Percentiles rank a stretch among this genome's conserved stretches.
These are phyloP conservation scores for Tolypocladium paradoxum DNA, from an alignment of 2,329 filamentous ascomycete genomes.

Conservation along the genomic window DNA sequence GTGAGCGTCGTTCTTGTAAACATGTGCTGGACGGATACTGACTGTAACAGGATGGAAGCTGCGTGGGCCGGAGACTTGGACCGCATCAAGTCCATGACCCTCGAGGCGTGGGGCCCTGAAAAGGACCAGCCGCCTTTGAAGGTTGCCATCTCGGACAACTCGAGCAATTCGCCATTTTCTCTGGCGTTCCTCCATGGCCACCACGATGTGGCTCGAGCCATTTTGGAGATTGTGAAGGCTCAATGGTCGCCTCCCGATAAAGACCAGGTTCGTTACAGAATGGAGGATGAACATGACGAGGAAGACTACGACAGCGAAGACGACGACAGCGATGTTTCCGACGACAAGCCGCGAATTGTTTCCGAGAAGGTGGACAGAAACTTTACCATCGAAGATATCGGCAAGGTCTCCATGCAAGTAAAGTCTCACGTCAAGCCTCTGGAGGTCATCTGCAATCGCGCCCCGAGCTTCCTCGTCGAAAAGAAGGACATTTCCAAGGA, in stretches of 20 bases:
- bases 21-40: neutral
- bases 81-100: slow-evolving; percentile 53
- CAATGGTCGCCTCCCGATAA: slow-evolving; percentile 54
- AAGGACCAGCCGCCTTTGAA: slow-evolving; percentile 49
- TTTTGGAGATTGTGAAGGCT: slow-evolving; percentile 59
- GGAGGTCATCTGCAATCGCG: slow-evolving; percentile 33
- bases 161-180: slow-evolving; percentile 49
- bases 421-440: slow-evolving; percentile 51
- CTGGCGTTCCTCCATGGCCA: slow-evolving; percentile 59
- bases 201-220: slow-evolving; percentile 47
- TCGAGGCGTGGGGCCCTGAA: slow-evolving; percentile 45
- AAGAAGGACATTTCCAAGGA: slow-evolving; percentile 13
- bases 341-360: slow-evolving; percentile 32
- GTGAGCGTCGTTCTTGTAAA: slow-evolving; percentile 26
- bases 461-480: slow-evolving; percentile 20
- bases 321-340: slow-evolving; percentile 21
- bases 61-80: slow-evolving; percentile 60
- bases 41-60: slow-evolving; percentile 49
- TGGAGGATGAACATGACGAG: slow-evolving; percentile 27
- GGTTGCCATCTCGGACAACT: slow-evolving; percentile 46
- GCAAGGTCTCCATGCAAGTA: slow-evolving; percentile 56
- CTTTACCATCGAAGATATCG: slow-evolving; percentile 69
- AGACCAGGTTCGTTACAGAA: slow-evolving; percentile 37
- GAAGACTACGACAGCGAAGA: slow-evolving; percentile 21
- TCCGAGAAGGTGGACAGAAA: slow-evolving; percentile 50